phyloP scores from a whole-genome alignment of 1,284 basidiomycete genomes.

The Fomitopsis betulina region DNA sequence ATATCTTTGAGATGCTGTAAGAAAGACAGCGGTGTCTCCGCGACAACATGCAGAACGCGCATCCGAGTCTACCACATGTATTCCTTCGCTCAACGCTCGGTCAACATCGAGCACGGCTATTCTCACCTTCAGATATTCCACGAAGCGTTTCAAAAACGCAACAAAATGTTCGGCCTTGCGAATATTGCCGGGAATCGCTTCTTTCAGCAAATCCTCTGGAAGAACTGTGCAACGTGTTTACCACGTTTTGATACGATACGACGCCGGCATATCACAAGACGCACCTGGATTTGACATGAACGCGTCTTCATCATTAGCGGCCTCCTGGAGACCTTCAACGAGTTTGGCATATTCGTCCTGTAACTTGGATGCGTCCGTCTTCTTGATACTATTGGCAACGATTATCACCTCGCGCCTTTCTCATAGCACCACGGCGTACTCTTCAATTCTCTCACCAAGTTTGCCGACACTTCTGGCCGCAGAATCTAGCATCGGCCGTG shows the following conservation, averaged over 20 bases:
- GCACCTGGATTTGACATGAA: constrained; percentile 89
- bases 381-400: constrained; percentile 73
- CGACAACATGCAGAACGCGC: constrained; percentile 98
- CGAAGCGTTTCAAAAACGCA: constrained; percentile 96
- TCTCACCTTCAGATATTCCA: constrained; percentile 93
- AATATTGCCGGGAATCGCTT: constrained; percentile 98
- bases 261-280: constrained; percentile 13
- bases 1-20: constrained; percentile 98
- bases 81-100: not conserved
- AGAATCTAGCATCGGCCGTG: constrained; percentile 97
- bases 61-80: constrained; percentile 75
- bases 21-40: constrained; percentile 99
- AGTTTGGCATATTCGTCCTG: constrained; percentile 98
- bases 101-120: not conserved
- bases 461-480: constrained; percentile 87
- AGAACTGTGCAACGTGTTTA: constrained; percentile 51
- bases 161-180: constrained; percentile 99
- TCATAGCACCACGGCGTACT: constrained; percentile 45
- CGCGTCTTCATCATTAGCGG: constrained; percentile 69
- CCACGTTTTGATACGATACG: not conserved
- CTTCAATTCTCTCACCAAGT: constrained; percentile 90
- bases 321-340: constrained; percentile 90
- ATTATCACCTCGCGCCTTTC: not conserved
- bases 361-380: constrained; percentile 88
- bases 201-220: constrained; percentile 91